These are phyloP conservation scores for Polysphondylium violaceum DNA, from an alignment of 78 protist species.

Conservation along the genomic window DNA sequence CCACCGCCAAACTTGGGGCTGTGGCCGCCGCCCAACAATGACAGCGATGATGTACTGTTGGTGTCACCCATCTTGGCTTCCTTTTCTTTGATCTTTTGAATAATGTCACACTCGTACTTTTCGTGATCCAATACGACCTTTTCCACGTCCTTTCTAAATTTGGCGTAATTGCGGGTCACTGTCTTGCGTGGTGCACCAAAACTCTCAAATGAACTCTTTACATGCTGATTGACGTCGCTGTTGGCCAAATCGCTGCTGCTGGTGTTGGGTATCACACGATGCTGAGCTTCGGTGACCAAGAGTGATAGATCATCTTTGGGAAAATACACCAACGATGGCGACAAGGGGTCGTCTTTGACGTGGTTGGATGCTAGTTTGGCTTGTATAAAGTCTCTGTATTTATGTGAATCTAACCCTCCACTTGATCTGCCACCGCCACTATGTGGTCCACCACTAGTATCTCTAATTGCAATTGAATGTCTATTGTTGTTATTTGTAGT, in stretches of 20 bases:
- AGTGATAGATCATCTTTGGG: conserved; percentile 53
- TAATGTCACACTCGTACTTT: conserved; percentile 55
- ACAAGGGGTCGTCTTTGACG: conserved; percentile 37
- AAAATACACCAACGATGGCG: background rate
- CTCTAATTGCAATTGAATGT: no score
- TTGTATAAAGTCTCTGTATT: conserved; percentile 37
- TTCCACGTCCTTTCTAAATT: conserved; percentile 43
- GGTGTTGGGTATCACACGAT: conserved; percentile 10
- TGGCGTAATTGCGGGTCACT: conserved; percentile 4
- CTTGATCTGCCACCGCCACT: conserved; percentile 1
- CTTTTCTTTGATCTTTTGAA: background rate
- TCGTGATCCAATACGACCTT: conserved; percentile 45
- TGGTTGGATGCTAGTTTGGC: background rate
- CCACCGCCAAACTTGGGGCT: no score
- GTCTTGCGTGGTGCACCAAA: conserved; percentile 55
- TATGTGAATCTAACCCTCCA: conserved; percentile 11
- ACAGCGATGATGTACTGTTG: no score
- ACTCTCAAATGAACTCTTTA: conserved; percentile 31
- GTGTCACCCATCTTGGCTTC: no score
- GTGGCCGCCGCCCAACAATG: no score
- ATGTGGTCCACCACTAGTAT: conserved; percentile 25
- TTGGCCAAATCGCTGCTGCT: background rate
- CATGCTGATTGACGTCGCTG: conserved; percentile 5
- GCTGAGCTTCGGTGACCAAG: background rate
- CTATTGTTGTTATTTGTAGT: no score